Conservation (phyloP, 2,329 filamentous ascomycete genomes). For the Talaromyces sp. region DNA sequence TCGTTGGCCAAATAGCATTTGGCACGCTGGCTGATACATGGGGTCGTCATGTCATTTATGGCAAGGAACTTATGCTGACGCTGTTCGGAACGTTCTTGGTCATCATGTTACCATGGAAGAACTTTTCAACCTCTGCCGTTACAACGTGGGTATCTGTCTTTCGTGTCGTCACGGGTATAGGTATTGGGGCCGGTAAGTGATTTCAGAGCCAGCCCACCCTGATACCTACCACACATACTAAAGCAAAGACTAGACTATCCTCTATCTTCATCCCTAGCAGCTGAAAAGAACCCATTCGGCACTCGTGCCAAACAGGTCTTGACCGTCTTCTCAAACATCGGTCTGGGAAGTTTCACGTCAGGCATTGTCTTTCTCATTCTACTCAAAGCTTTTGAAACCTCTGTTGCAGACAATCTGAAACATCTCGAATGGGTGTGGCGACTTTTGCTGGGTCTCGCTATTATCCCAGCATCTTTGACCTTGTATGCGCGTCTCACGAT, state of each 20-base stretch:
- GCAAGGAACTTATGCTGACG: slow-evolving; percentile 29
- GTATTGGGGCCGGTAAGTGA: slow-evolving; percentile 15
- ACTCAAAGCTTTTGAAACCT: slow-evolving; percentile 1
- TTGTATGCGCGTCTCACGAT: not conserved
- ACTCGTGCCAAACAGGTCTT: slow-evolving; percentile 24
- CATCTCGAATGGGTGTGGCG: not conserved
- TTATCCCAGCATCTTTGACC: not conserved
- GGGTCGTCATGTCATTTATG: slow-evolving; percentile 29
- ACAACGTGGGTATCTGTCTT: not conserved
- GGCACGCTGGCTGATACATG: slow-evolving; percentile 26
- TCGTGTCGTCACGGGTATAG: slow-evolving; percentile 1
- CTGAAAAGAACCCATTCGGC: slow-evolving; percentile 21
- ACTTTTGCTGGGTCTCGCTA: not conserved
- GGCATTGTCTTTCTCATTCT: slow-evolving; percentile 21
- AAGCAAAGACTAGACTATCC: slow-evolving; percentile 15
- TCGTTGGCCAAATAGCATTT: slow-evolving; percentile 9
- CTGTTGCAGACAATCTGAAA: not conserved
- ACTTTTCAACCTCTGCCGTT: not conserved
- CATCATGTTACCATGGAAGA: slow-evolving; percentile 25
- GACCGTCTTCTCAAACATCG: slow-evolving; percentile 27
- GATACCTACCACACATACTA: no score
- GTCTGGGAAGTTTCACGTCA: slow-evolving; percentile 26
- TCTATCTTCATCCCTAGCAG: slow-evolving; percentile 16
- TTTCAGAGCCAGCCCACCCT: not conserved
- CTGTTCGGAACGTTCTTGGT: slow-evolving; percentile 29